Evolutionary conservation across 306 rosid genomes (phyloP).

Genomic region (Urtica urens): DNA sequence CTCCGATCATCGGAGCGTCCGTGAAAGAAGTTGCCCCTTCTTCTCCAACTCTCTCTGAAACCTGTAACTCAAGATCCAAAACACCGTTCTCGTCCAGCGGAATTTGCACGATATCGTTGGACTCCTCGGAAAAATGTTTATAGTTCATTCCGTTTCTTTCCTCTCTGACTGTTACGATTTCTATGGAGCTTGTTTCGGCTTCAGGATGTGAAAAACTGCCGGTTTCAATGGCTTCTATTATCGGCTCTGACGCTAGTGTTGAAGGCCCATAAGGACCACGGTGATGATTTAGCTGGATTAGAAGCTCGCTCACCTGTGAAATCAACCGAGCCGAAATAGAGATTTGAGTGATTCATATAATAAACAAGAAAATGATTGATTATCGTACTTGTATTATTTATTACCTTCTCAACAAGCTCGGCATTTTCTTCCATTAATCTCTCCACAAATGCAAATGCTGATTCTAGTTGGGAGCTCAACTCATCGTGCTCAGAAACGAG

Average conservation of each 20-base stretch:
- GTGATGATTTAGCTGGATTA: slow-evolving; percentile 33
- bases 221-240: slow-evolving; percentile 16
- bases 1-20: slow-evolving; percentile 88
- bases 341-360: too few species aligned
- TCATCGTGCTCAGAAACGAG: slow-evolving; percentile 37
- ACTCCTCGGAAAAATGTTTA: slow-evolving; percentile 24
- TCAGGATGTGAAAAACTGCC: slow-evolving; percentile 6
- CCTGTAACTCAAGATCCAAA: slow-evolving; percentile 24
- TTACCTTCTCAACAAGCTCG: slow-evolving; percentile 88
- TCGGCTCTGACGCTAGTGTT: slow-evolving; percentile 14
- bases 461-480: slow-evolving; percentile 63
- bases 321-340: not conserved
- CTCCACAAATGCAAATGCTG: slow-evolving; percentile 50
- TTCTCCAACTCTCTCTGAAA: slow-evolving; percentile 26
- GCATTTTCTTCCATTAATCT: slow-evolving; percentile 65
- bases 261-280: slow-evolving; percentile 24
- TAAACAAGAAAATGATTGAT: too few species aligned
- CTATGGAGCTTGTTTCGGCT: slow-evolving; percentile 22
- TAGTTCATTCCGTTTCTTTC: slow-evolving; percentile 12
- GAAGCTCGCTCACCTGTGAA: slow-evolving; percentile 50
- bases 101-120: slow-evolving; percentile 62
- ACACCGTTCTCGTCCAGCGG: slow-evolving; percentile 44
- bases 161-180: slow-evolving; percentile 24
- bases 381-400: too few species aligned
- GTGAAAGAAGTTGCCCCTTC: slow-evolving; percentile 32